Evolutionary conservation across 192 early-diverging fungal genomes (phyloP), one percentile per base, ranked within the genome.

Genomic region (Pilaira anomala): DNA sequence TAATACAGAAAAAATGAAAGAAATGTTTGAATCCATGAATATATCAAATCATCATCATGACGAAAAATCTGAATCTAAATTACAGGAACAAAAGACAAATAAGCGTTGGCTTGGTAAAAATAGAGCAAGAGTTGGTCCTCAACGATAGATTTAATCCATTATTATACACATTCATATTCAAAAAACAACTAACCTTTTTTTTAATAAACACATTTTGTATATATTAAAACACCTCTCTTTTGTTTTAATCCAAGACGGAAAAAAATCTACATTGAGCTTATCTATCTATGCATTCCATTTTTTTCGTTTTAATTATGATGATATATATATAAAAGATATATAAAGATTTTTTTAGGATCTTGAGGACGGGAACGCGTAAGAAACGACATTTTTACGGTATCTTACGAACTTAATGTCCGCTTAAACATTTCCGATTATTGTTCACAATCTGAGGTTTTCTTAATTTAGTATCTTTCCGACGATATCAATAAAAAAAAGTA

Each of bases 311-410:
- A 36, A 36, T 36, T 36, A 36, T 1, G 5, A 36, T 36, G 11
- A 36, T 9, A 36, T 3, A 36, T 33, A 33, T n/a, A n/a, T n/a
- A 33, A 33, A 33, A 33, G 3, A 16, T 45, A 45, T 45, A 12
- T 3, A 7, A 46, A 46, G 44, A 18, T 14, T 46, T 14, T 18
- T 14, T 46, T 6, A 18, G 46, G 67, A 69, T 69, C 67, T 69
- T 62, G 67, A 63, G 67, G 67, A 69, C 67, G 67, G 67, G 67
- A 69, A 69, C 67, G 67, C 67, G 67, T 69, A 69, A 53, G 60
- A 40, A 62, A 69, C 67, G 51, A 69, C 41, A 50, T 36, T 53
- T 40, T 45, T 30, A 30, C 41, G 65, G 46, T 62, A 56, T 19
- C 59, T 61, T 51, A 52, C 51, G 53, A 68, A 52, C 53, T 60